Evolutionary conservation across 1,284 basidiomycete species (phyloP).

Genomic region (Irpex sp.): DNA sequence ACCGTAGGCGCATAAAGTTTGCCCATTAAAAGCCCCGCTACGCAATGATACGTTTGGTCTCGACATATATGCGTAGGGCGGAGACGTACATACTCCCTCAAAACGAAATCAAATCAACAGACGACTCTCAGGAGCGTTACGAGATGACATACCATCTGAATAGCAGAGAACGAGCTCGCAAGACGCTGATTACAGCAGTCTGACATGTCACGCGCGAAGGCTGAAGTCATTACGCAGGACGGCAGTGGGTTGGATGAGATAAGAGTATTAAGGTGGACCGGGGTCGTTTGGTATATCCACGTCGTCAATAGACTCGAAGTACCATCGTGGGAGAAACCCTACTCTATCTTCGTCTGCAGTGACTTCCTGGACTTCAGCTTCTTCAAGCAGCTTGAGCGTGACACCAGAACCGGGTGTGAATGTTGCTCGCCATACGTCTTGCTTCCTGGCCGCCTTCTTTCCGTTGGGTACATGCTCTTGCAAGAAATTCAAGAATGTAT

Average conservation of each 20-base stretch:
- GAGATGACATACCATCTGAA: background rate
- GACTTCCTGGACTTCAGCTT: constrained; percentile 52
- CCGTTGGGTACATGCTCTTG: constrained; percentile 19
- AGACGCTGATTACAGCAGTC: background rate
- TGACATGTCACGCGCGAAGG: background rate
- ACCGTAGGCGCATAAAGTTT: too few relatives aligned
- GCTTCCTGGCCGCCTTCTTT: constrained; percentile 3
- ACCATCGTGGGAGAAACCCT: constrained; percentile 72
- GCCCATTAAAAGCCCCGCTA: too few relatives aligned
- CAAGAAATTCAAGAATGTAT: constrained; percentile 58
- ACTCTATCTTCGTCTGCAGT: constrained; percentile 62
- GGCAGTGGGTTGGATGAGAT: background rate
- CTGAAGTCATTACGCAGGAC: background rate
- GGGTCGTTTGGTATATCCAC: background rate
- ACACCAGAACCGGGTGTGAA: constrained; percentile 58
- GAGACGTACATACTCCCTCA: background rate
- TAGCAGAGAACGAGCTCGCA: background rate
- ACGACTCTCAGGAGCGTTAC: background rate
- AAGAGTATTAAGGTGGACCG: background rate
- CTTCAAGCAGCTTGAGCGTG: constrained; percentile 39
- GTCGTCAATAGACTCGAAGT: constrained; percentile 43
- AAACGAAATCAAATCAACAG: background rate
- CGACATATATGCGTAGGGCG: too few relatives aligned
- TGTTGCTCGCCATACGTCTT: constrained; percentile 61
- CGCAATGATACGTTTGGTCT: too few relatives aligned